Conservation (phyloP, 2,329 filamentous ascomycete species). For the Fusarium sp. region DNA sequence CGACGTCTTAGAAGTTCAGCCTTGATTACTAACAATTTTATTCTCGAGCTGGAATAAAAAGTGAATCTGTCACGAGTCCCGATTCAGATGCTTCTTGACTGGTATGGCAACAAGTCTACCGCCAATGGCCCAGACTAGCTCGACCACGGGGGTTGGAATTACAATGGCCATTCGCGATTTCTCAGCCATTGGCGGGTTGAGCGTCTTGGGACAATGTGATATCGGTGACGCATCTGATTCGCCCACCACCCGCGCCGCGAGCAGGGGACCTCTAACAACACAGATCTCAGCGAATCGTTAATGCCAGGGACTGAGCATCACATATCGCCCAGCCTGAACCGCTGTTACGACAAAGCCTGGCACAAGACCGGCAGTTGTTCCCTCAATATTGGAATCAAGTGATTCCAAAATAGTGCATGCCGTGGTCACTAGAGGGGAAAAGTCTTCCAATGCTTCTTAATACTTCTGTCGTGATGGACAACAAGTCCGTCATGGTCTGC, state of each 20-base stretch:
- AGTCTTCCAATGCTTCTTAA: background rate
- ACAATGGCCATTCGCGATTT: conserved; percentile 41
- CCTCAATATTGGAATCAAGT: conserved; percentile 23
- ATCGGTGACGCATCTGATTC: conserved; percentile 43
- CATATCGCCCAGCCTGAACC: conserved; percentile 27
- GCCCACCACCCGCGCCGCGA: conserved; percentile 12
- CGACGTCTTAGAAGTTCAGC: conserved; percentile 26
- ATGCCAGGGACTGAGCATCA: conserved; percentile 15
- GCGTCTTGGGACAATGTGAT: conserved; percentile 44
- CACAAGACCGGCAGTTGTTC: conserved; percentile 9
- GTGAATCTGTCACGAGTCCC: conserved; percentile 21
- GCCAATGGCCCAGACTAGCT: conserved; percentile 42
- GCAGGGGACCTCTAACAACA: conserved; percentile 35
- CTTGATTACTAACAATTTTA: conserved; percentile 7
- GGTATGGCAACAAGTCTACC: conserved; percentile 9
- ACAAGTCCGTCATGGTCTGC: background rate
- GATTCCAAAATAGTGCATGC: conserved; percentile 11
- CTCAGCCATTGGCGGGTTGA: conserved; percentile 31
- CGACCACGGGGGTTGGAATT: conserved; percentile 42
- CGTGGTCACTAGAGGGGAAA: background rate
- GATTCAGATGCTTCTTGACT: background rate
- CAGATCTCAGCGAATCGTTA: conserved; percentile 29
- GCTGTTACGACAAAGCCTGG: conserved; percentile 5
- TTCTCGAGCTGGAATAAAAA: background rate
- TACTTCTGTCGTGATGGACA: background rate